These are phyloP conservation scores for Nemania sp. DNA, from an alignment of 2,329 filamentous ascomycete species.

Conservation along the genomic window DNA sequence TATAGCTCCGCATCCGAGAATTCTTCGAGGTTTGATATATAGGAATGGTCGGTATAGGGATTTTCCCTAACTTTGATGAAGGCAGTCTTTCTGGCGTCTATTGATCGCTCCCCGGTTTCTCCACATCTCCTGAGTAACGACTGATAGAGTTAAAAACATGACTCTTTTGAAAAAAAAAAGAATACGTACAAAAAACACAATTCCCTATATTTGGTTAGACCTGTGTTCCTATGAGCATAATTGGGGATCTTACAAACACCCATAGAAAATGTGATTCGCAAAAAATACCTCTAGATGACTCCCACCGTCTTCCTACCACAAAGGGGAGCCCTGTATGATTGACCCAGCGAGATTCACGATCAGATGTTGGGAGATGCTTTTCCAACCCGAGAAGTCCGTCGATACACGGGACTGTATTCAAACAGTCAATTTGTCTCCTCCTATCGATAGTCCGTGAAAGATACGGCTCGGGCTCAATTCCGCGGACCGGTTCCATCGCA, in stretches of 20 bases:
- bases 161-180: neutral
- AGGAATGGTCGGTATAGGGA: neutral
- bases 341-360: too few species aligned
- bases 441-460: too few species aligned
- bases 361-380: too few species aligned
- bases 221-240: neutral
- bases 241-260: neutral
- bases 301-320: neutral
- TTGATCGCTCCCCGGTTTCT: neutral
- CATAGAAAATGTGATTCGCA: neutral
- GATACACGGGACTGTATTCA: neutral
- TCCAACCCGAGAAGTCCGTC: too few species aligned
- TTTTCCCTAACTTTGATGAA: neutral
- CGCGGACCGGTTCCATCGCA: neutral
- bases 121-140: neutral
- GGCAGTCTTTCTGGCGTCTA: neutral
- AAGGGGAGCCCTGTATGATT: too few species aligned
- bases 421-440: too few species aligned
- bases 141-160: neutral
- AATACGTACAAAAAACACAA: neutral
- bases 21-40: neutral
- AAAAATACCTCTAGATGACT: too few species aligned
- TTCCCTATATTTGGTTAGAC: conserved; percentile 1
- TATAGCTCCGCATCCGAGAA: neutral
- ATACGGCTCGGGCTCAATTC: neutral